Evolutionary conservation across 1,284 basidiomycete genomes (phyloP).

Genomic region (Inonotus obliquus): DNA sequence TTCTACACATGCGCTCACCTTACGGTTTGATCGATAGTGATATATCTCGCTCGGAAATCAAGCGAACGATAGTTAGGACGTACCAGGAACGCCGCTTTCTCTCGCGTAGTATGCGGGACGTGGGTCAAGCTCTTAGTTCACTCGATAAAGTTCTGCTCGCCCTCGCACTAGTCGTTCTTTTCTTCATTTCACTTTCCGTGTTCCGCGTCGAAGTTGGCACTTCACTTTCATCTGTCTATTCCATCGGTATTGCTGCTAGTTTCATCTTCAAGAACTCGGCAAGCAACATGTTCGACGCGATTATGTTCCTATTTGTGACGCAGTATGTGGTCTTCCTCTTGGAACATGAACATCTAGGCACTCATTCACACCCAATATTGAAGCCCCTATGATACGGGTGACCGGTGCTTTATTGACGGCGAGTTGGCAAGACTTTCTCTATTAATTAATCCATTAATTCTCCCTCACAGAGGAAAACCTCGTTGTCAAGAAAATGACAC

Average conservation of each 20-base stretch:
- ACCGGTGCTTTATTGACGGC: slow-evolving; percentile 68
- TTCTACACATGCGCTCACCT: background rate
- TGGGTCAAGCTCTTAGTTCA: slow-evolving; percentile 56
- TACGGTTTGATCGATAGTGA: slow-evolving; percentile 34
- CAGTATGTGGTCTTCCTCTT: slow-evolving; percentile 44
- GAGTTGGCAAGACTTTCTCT: slow-evolving; percentile 17
- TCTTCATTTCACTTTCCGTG: slow-evolving; percentile 68
- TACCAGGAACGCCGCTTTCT: slow-evolving; percentile 74
- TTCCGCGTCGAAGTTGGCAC: slow-evolving; percentile 60
- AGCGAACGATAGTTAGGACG: slow-evolving; percentile 62
- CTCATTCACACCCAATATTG: slow-evolving; percentile 22
- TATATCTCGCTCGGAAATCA: slow-evolving; percentile 73
- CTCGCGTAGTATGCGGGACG: slow-evolving; percentile 68
- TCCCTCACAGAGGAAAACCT: slow-evolving; percentile 50
- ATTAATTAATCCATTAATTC: background rate
- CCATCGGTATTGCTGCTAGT: slow-evolving; percentile 62
- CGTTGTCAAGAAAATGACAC: slow-evolving; percentile 70
- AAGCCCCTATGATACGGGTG: slow-evolving; percentile 74
- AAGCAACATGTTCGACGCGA: slow-evolving; percentile 66
- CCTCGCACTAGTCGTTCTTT: slow-evolving; percentile 57
- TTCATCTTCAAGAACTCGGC: slow-evolving; percentile 75
- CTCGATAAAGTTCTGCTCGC: slow-evolving; percentile 59
- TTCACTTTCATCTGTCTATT: slow-evolving; percentile 64
- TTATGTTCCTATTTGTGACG: slow-evolving; percentile 76
- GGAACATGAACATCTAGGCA: background rate